Evolutionary conservation across 768 basidiomycete genomes (phyloP).

Genomic region (Amanita exitialis): DNA sequence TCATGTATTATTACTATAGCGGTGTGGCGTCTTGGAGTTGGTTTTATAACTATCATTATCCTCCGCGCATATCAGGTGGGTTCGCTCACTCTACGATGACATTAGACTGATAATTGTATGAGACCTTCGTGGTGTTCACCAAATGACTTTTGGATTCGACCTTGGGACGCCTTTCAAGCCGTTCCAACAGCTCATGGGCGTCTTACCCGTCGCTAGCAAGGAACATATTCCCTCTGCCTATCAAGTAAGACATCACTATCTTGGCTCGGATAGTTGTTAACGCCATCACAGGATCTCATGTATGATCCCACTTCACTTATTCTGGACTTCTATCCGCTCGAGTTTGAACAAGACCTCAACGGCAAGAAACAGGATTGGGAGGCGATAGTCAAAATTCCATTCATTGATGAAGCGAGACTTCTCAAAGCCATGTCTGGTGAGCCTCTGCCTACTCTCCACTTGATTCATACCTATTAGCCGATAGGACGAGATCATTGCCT

Average conservation of each 20-base stretch:
- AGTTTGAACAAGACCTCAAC: conserved; percentile 91
- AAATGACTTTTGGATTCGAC: conserved; percentile 80
- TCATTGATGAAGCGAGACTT: conserved; percentile 78
- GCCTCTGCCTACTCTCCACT: conserved; percentile 12
- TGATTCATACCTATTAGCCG: conserved; percentile 4
- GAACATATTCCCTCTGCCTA: conserved; percentile 85
- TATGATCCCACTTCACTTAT: conserved; percentile 76
- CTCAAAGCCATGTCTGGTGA: conserved; percentile 75
- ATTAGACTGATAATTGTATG: conserved; percentile 3
- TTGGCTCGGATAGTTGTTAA: neutral
- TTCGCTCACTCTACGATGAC: conserved; percentile 10
- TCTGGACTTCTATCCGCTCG: conserved; percentile 85
- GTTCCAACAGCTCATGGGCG: conserved; percentile 97
- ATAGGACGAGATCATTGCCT: conserved; percentile 73
- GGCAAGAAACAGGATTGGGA: conserved; percentile 99
- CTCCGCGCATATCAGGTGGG: conserved; percentile 89
- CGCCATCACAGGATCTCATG: conserved; percentile 73
- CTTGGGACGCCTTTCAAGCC: conserved; percentile 87
- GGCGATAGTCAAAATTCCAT: conserved; percentile 97
- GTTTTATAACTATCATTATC: conserved; percentile 99
- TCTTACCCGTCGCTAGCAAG: conserved; percentile 83
- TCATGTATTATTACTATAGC: conserved; percentile 97
- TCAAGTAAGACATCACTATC: conserved; percentile 37
- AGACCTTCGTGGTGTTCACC: conserved; percentile 60
- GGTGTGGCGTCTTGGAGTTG: conserved; percentile 98